Base-by-base conservation (phyloP, 2,329 filamentous ascomycete genomes). In the Fusarium sp. region DNA sequence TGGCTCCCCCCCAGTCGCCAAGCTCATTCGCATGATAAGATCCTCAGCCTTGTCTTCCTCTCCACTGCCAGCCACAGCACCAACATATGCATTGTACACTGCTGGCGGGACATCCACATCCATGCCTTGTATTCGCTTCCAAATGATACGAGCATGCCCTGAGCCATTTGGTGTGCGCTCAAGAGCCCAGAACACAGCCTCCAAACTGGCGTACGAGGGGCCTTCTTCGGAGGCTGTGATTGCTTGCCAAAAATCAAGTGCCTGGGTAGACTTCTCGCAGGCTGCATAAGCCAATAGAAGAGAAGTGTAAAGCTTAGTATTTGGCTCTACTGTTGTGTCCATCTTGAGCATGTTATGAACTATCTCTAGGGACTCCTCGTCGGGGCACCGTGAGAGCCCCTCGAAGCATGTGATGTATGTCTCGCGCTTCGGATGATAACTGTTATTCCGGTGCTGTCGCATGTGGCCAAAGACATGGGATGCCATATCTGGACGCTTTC, bases 331-430 rank as follows among this genome's bases (percentile, higher is more conserved):
- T 40, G 88, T 87, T n/a, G 90, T 85, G 77, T 99, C 96, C 77
- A 97, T 90, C 80, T 97, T 98, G 69, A 97, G 84, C 88, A 97
- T 95, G 76, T 97, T 97, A 80, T 97, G 91, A 4, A 97, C 87
- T 64, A 91, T 87, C 59, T 89, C 87, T 20, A 97, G 81, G 40
- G 88, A 89, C 56, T 92, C 88, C 3, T 80, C 29, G 54, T 82
- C 80, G 2, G 80, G 79, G 40, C 80, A 78, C n/a, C 79, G 77
- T 5, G 90, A 90, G 23, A 97, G 86, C 4, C 93, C 92, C 61
- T 92, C 87, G 58, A 98, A 90, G 64, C 90, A 94, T 33, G 85
- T 81, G 5, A 92, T 85, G 75, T 99, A 99, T 7, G 91, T 91
- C 42, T 92, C 89, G 11, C 87, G 79, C 4, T 84, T 90, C 0